Base-by-base conservation (phyloP, 352 stramenopile species). In the Phytophthora rubi region DNA sequence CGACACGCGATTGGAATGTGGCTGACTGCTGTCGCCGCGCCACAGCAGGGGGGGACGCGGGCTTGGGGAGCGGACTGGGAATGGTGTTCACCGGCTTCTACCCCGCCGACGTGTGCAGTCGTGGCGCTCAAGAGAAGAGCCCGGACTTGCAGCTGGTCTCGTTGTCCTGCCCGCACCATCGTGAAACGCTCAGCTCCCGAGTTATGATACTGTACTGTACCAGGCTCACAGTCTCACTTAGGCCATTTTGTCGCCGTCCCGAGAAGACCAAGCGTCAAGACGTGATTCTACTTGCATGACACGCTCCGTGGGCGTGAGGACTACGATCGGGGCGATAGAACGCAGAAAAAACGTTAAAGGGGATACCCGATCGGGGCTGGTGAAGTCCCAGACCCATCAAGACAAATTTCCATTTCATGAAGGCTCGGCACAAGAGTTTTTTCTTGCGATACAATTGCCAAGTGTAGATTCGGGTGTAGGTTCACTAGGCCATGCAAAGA, bases 61-160 rank as follows among this genome's bases (percentile, higher is more conserved):
- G 68, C 16, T 71, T 71, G 63, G 68, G 68, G 68, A 76, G 63
- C 32, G 49, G 55, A 68, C 35, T 48, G 33, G 63, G 59, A 69
- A 68, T 65, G 59, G 59, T 23, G 59, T 1, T 45, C 23, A 53
- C 49, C 15, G 54, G 53, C 49, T 78, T 75, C 52, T 78, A 69
- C 71, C 61, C 51, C 69, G 26, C 53, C 10, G 23, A 62, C 58
- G 68, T 65, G 66, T 77, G 62, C 52, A 28, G 53, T 79, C 58
- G 71, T 68, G 21, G 42, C 37, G 62, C 9, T 51, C 66, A 65
- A 74, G 59, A 79, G 71, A 76, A 59, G 68, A 76, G 71, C 39
- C 67, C 3, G 28, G 15, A 33, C n/a, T 62, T 68, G 58, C 53
- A 70, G 44, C 62, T 76, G 60, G 59, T 51, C 44, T 10, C 9